Evolutionary conservation across 2,329 filamentous ascomycete genomes (phyloP).

Genomic region (Alternaria sp.): DNA sequence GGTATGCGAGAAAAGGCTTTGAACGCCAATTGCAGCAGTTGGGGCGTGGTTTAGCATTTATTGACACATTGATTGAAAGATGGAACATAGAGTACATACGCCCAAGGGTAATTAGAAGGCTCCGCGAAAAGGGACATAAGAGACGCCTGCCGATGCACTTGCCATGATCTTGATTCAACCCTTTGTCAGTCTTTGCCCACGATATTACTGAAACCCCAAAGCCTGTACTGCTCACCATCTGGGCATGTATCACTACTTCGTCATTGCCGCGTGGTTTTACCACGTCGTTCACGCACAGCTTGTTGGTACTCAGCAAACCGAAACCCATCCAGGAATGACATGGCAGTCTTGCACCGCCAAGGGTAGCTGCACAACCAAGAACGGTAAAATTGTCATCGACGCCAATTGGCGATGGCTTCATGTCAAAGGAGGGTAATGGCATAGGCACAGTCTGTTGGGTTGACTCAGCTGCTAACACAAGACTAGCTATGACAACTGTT

Average conservation of each 20-base stretch:
- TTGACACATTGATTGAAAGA: neutral
- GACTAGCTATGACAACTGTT: constrained; percentile 46
- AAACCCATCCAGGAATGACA: constrained; percentile 49
- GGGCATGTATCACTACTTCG: constrained; percentile 41
- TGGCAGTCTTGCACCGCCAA: constrained; percentile 48
- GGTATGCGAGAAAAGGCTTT: neutral
- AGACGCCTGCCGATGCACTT: neutral
- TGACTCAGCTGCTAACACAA: neutral
- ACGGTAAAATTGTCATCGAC: constrained; percentile 49
- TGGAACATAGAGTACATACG: neutral
- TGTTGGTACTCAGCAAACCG: constrained; percentile 45
- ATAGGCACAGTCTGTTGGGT: neutral
- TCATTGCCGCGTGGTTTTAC: constrained; percentile 53
- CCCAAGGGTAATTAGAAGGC: neutral
- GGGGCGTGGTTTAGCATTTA: neutral
- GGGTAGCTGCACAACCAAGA: constrained; percentile 43
- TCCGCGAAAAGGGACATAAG: neutral
- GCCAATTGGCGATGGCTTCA: constrained; percentile 59
- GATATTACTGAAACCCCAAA: neutral
- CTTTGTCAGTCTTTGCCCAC: constrained; percentile 1
- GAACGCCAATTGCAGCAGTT: neutral
- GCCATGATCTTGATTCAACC: neutral
- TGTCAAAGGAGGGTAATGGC: constrained; percentile 36
- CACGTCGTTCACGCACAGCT: constrained; percentile 56
- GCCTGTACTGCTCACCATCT: constrained; percentile 5